Conservation (phyloP, 257 asterid genomes). For the Nicotiana obtusifolia region DNA sequence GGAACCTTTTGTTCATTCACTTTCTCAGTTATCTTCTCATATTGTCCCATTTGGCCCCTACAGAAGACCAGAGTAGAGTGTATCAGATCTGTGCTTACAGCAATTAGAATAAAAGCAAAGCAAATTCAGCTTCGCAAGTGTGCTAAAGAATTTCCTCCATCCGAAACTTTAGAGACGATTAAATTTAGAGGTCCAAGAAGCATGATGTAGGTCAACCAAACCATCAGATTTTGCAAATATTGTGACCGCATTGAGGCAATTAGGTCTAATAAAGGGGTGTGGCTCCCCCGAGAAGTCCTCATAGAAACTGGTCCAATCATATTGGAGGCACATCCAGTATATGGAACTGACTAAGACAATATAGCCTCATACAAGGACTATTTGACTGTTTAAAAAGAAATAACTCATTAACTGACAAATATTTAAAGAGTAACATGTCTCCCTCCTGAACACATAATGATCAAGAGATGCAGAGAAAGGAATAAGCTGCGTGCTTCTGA, state of each 20-base stretch:
- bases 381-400: background rate
- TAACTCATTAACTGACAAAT: background rate
- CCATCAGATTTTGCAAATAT: background rate
- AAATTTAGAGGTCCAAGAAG: background rate
- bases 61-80: conserved; percentile 6
- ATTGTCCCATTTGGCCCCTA: conserved; percentile 91
- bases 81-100: background rate
- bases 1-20: conserved; percentile 39
- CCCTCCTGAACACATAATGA: background rate
- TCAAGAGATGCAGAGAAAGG: background rate
- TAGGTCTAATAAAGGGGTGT: background rate
- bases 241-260: background rate
- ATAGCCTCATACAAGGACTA: background rate
- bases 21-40: conserved; percentile 36
- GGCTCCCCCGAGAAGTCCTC: background rate
- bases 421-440: background rate
- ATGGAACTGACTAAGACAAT: background rate
- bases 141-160: background rate
- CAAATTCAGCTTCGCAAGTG: background rate
- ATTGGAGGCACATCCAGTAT: background rate
- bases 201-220: background rate
- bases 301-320: background rate
- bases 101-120: background rate
- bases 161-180: background rate
- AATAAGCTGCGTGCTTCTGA: background rate